Evolutionary conservation across 2,329 filamentous ascomycete species (phyloP).

Genomic region (Bimuria novae-zelandiae): DNA sequence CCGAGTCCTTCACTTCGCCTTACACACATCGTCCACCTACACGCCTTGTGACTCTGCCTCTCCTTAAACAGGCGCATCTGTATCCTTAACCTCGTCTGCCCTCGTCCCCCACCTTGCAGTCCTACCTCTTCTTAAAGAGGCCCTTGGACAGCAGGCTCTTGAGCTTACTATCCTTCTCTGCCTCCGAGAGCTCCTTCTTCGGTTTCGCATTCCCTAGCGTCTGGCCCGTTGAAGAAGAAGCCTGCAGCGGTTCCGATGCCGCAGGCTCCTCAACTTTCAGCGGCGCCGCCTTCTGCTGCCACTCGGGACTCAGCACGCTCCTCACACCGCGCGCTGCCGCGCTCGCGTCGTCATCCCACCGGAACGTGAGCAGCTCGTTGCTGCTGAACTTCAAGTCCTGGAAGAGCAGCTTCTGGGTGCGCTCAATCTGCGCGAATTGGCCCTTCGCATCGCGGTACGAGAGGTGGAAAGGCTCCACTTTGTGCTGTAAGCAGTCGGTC

Average conservation of each 20-base stretch:
- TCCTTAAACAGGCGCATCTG: too few relatives aligned
- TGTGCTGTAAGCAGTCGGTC: slow-evolving; percentile 68
- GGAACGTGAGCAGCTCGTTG: slow-evolving; percentile 74
- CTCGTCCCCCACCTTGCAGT: too few relatives aligned
- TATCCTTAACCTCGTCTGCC: too few relatives aligned
- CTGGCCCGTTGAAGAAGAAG: neutral
- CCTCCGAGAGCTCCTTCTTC: slow-evolving; percentile 34
- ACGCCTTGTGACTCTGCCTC: too few relatives aligned
- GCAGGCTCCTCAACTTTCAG: slow-evolving; percentile 65
- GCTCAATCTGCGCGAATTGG: slow-evolving; percentile 50
- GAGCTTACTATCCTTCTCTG: slow-evolving; percentile 48
- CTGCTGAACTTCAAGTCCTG: slow-evolving; percentile 71
- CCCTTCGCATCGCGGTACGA: slow-evolving; percentile 63
- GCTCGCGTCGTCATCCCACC: slow-evolving; percentile 71
- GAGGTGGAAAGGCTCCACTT: slow-evolving; percentile 71
- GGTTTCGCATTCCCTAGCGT: slow-evolving; percentile 31
- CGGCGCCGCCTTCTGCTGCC: slow-evolving; percentile 65
- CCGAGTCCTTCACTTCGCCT: neutral
- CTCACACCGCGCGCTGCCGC: slow-evolving; percentile 56
- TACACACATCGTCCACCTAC: too few relatives aligned
- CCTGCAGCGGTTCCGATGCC: neutral
- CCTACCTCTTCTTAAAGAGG: slow-evolving; percentile 38
- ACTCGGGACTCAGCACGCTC: slow-evolving; percentile 64
- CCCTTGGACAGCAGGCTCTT: slow-evolving; percentile 45
- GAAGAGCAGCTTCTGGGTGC: slow-evolving; percentile 65